Evolutionary conservation across 2,329 filamentous ascomycete genomes (phyloP).

Genomic region (Periconia sp.): DNA sequence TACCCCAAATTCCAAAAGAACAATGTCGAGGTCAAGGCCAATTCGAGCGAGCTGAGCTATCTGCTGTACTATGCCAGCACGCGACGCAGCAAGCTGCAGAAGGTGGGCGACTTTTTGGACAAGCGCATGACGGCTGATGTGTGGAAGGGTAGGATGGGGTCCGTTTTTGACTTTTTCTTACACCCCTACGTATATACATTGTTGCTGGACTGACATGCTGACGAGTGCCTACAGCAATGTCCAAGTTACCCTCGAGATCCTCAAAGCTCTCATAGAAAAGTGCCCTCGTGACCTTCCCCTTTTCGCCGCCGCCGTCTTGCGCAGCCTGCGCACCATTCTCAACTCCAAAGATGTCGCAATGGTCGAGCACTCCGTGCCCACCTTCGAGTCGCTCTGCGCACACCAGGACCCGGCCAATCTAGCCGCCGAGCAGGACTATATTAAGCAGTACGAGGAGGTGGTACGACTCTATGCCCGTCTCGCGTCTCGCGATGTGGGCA

Average conservation of each 20-base stretch:
- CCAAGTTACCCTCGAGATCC: slow-evolving; percentile 90
- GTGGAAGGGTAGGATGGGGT: slow-evolving; percentile 86
- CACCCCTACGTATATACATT: not conserved
- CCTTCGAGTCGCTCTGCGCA: slow-evolving; percentile 85
- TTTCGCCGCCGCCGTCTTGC: slow-evolving; percentile 81
- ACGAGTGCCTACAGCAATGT: slow-evolving; percentile 66
- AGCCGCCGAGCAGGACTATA: slow-evolving; percentile 81
- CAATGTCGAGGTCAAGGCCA: slow-evolving; percentile 84
- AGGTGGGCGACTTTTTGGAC: slow-evolving; percentile 92
- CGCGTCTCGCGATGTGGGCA: slow-evolving; percentile 64
- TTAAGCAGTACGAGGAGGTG: slow-evolving; percentile 79
- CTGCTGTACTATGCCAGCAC: slow-evolving; percentile 96
- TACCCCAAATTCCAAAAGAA: slow-evolving; percentile 93
- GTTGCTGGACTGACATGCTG: not conserved
- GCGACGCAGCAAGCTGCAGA: slow-evolving; percentile 90
- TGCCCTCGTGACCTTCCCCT: slow-evolving; percentile 86
- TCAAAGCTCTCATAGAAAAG: slow-evolving; percentile 90
- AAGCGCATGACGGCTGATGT: slow-evolving; percentile 92
- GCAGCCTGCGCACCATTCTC: slow-evolving; percentile 80
- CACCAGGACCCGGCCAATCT: slow-evolving; percentile 85
- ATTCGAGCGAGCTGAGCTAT: slow-evolving; percentile 95
- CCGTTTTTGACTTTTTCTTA: slow-evolving; percentile 12
- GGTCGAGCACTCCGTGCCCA: slow-evolving; percentile 84
- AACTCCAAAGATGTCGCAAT: slow-evolving; percentile 86
- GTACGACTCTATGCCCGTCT: slow-evolving; percentile 78